A percentile compares a stretch with the other conserved stretches of the same genome.
These are phyloP conservation scores for Cupressus sempervirens DNA, from an alignment of 75 land plant genomes.

Conservation along the genomic window DNA sequence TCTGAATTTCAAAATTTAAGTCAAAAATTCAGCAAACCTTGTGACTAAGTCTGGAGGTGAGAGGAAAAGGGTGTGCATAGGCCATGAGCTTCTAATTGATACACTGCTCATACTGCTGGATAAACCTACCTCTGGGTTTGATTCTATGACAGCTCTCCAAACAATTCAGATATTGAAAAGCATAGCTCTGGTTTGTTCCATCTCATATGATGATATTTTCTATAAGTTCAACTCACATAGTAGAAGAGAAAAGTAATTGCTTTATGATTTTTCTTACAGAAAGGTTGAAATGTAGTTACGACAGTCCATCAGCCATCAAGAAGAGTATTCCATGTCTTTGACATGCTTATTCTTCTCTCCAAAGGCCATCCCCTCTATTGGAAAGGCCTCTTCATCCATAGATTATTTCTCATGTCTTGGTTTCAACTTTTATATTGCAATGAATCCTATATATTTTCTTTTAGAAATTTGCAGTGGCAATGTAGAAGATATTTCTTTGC, in stretches of 20 bases:
- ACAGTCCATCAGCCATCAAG: constrained; percentile 41
- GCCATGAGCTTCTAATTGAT: constrained; percentile 57
- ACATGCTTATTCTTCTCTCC: constrained; percentile 26
- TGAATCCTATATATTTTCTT: constrained; percentile 36
- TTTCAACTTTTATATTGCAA: constrained; percentile 8
- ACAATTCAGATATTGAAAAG: constrained; percentile 30
- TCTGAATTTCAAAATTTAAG: too few relatives aligned
- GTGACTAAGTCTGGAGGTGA: constrained; percentile 87
- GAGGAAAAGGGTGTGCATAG: constrained; percentile 65
- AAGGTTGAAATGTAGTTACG: constrained; percentile 26
- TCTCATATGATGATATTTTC: constrained; percentile 17
- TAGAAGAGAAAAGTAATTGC: not conserved
- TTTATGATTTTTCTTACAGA: not conserved
- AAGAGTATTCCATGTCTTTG: constrained; percentile 27
- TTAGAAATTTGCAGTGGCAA: constrained; percentile 28
- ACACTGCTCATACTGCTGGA: constrained; percentile 63
- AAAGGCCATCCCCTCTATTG: constrained; percentile 32
- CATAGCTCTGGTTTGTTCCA: constrained; percentile 25
- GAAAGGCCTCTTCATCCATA: constrained; percentile 14
- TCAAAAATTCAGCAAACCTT: too few relatives aligned
- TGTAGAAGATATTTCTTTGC: constrained; percentile 13
- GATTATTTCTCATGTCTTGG: constrained; percentile 18
- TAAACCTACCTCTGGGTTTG: constrained; percentile 77
- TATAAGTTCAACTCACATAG: not conserved
- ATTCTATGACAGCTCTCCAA: constrained; percentile 62